These are phyloP conservation scores for Phoma herbarum DNA, from an alignment of 2,329 filamentous ascomycete species.

Conservation along the genomic window DNA sequence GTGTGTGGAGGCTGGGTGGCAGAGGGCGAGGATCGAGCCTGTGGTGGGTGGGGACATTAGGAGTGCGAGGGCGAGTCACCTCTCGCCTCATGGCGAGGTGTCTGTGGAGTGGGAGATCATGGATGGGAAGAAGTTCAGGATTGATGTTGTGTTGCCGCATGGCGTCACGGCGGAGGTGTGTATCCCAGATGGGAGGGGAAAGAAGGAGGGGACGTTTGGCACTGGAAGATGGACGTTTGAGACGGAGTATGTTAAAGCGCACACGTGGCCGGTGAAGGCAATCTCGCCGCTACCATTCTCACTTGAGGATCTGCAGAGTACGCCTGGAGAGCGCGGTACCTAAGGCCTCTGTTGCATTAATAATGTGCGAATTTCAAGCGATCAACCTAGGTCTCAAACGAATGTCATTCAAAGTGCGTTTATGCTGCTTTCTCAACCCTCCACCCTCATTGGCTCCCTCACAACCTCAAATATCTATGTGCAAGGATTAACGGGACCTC, in stretches of 20 bases:
- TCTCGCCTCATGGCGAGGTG: neutral
- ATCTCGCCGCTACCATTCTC: slow-evolving; percentile 3
- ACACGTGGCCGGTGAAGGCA: slow-evolving; percentile 6
- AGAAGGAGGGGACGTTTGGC: neutral
- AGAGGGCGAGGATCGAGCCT: neutral
- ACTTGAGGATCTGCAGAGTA: neutral
- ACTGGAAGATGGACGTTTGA: neutral
- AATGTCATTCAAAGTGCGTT: neutral
- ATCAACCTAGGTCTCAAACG: neutral
- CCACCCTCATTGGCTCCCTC: neutral
- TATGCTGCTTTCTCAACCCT: neutral
- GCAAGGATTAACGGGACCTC: slow-evolving; percentile 6
- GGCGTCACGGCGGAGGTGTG: neutral
- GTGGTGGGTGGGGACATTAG: neutral
- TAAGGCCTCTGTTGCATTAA: neutral
- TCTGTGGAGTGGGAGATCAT: neutral
- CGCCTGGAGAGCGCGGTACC: neutral
- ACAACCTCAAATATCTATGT: slow-evolving; percentile 17
- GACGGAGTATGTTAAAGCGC: slow-evolving; percentile 1
- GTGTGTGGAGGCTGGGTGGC: neutral
- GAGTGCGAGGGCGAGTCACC: neutral
- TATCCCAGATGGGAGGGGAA: neutral
- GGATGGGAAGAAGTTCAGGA: neutral
- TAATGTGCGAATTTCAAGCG: neutral
- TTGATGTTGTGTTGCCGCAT: neutral